These are phyloP conservation scores for Aureobasidium lini DNA, from an alignment of 2,329 filamentous ascomycete species.

Conservation along the genomic window DNA sequence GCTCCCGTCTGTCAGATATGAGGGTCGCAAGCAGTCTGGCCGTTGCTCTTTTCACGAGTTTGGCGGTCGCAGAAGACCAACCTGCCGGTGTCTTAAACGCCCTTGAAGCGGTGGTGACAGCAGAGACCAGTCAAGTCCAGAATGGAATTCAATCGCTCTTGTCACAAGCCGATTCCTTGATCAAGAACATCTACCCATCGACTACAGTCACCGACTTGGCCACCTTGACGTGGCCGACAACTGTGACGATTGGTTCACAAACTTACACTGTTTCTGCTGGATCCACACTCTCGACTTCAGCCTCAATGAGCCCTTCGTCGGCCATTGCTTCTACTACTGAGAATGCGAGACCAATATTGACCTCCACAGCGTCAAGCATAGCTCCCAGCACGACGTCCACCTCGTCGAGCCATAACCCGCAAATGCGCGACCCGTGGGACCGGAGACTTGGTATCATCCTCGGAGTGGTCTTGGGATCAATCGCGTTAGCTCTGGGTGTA, in stretches of 20 bases:
- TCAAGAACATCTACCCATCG: conserved; percentile 16
- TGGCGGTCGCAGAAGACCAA: background rate
- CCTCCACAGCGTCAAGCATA: conserved; percentile 1
- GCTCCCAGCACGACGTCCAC: background rate
- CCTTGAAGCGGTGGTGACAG: background rate
- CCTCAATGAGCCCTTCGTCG: background rate
- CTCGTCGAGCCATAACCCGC: background rate
- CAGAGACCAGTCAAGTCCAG: background rate
- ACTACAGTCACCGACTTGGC: conserved; percentile 14
- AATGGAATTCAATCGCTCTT: conserved; percentile 11
- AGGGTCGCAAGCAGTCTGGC: background rate
- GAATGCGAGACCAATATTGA: conserved; percentile 10
- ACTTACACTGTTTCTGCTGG: conserved; percentile 15
- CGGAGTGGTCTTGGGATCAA: conserved; percentile 17
- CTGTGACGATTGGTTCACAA: conserved; percentile 17
- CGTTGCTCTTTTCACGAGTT: background rate
- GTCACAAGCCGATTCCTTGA: conserved; percentile 14
- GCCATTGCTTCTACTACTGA: background rate
- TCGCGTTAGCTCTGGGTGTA: conserved; percentile 16
- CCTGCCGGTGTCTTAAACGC: background rate
- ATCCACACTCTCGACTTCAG: conserved; percentile 9
- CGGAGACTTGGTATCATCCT: conserved; percentile 18
- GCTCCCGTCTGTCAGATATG: background rate
- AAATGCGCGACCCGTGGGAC: background rate
- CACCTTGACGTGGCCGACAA: conserved; percentile 16